Percentiles rank a stretch among this genome's conserved stretches.
phyloP scores from a whole-genome alignment of 805 yeast genomes.

The Scheffersomyces stipitis region DNA sequence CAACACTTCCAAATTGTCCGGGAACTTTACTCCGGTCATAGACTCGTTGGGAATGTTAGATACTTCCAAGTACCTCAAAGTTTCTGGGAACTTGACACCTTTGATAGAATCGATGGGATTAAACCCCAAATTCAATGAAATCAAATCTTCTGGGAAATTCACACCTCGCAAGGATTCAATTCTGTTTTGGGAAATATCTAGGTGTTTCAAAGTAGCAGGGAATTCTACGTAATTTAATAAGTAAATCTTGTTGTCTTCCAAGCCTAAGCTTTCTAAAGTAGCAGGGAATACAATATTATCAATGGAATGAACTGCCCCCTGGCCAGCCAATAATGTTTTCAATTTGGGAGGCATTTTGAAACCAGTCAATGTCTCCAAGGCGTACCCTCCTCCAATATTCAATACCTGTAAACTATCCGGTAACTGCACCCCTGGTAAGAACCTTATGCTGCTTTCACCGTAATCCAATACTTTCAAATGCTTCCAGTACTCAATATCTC shows the following conservation, averaged over 20 bases:
- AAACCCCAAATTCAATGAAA: constrained; percentile 28
- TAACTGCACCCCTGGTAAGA: constrained; percentile 39
- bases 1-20: constrained; percentile 35
- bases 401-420: constrained; percentile 38
- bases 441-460: constrained; percentile 35
- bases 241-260: constrained; percentile 38
- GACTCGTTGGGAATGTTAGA: constrained; percentile 46
- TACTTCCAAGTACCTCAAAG: constrained; percentile 34
- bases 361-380: constrained; percentile 40
- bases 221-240: constrained; percentile 40
- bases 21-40: constrained; percentile 48
- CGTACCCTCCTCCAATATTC: constrained; percentile 40
- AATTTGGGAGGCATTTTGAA: constrained; percentile 37
- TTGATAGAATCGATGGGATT: constrained; percentile 45
- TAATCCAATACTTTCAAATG: constrained; percentile 35
- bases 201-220: constrained; percentile 26
- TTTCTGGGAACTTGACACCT: constrained; percentile 42
- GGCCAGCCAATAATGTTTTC: constrained; percentile 29
- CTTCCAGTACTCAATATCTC: constrained; percentile 35
- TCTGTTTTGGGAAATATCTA: constrained; percentile 41
- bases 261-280: constrained; percentile 30
- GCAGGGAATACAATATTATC: constrained; percentile 37
- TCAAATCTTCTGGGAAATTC: constrained; percentile 33
- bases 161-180: constrained; percentile 39
- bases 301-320: constrained; percentile 32